Conservation (phyloP, 1,284 basidiomycete species). For the Apiotrichum domesticum region DNA sequence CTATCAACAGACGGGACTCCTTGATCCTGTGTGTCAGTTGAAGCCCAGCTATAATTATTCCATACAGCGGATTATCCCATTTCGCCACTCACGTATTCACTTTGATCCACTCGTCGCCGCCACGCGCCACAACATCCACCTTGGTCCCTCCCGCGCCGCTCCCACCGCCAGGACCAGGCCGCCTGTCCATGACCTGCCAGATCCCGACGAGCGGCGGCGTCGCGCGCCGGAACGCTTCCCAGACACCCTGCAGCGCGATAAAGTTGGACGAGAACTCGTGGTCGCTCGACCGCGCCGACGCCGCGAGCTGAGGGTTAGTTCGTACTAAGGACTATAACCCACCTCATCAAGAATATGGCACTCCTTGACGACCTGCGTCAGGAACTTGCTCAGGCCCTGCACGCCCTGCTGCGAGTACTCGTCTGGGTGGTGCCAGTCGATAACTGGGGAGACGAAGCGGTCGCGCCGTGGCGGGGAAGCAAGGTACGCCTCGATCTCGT, state of each 20-base stretch:
- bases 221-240: slow-evolving; percentile 33
- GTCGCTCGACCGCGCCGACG: no score
- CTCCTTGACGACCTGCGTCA: slow-evolving; percentile 27
- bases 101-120: slow-evolving; percentile 68
- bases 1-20: slow-evolving; percentile 64
- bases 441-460: slow-evolving; percentile 30
- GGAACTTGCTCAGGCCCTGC: slow-evolving; percentile 33
- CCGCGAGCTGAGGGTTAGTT: slow-evolving; percentile 12
- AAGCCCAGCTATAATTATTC: no score
- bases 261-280: slow-evolving; percentile 32
- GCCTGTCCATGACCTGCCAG: slow-evolving; percentile 27
- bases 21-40: slow-evolving; percentile 55
- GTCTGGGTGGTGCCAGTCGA: slow-evolving; percentile 37
- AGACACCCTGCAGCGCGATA: slow-evolving; percentile 34
- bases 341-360: slow-evolving; percentile 28
- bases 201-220: slow-evolving; percentile 28
- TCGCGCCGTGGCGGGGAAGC: slow-evolving; percentile 7
- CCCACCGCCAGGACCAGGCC: slow-evolving; percentile 2
- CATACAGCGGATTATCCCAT: not conserved
- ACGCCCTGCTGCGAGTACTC: slow-evolving; percentile 29
- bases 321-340: slow-evolving; percentile 4
- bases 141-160: slow-evolving; percentile 16
- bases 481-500: slow-evolving; percentile 11
- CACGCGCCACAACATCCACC: slow-evolving; percentile 69
- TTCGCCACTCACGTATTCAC: slow-evolving; percentile 67